Evolutionary conservation across 345 rosid genomes (phyloP), one percentile per base, ranked within the genome.

Genomic region (Eutrema yunnanense): DNA sequence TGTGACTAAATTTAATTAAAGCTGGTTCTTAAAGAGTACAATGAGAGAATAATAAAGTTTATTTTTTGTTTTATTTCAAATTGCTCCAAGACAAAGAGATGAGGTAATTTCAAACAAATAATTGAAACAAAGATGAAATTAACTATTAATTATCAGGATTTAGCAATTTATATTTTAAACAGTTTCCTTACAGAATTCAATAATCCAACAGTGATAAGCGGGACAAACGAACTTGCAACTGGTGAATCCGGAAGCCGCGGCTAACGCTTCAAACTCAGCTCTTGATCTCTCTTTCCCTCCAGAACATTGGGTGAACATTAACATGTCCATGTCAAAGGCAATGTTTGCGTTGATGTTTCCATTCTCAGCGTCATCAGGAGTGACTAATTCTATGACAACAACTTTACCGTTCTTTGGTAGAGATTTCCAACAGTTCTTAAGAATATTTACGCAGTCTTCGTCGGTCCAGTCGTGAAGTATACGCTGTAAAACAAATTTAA

Each of bases 281-380:
- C 54, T 53, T 8, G 80, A 79, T 58, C 90, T 83, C 69, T 84
- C 88, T 67, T 81, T 83, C 0, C 84, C 90, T 1, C 83, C 83
- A 0, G 81, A 76, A 33, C 14, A 77, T 47, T 67, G 80, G n/a
- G 83, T 81, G 32, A 84, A 53, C 90, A 88, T 82, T 0, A 79
- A n/a, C 47, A 86, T n/a, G 60, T 83, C 88, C 69, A 73, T 78
- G 55, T 64, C 75, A 34, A 43, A 82, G 6, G 73, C 86, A 32
- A 81, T 77, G 42, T 78, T 78, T 0, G 86, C 73, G 8, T 80
- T 64, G 29, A 79, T 77, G 56, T 68, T 73, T 0, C 67, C 53
- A 55, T 53, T 66, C 44, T 81, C 75, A 0, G 82, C 76, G 4
- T 46, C 44, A 58, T 14, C 64, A 2, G 90, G 82, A 27, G 81